phyloP scores from a whole-genome alignment of 1,139 yeast species.

The Yamadazyma diospyri region DNA sequence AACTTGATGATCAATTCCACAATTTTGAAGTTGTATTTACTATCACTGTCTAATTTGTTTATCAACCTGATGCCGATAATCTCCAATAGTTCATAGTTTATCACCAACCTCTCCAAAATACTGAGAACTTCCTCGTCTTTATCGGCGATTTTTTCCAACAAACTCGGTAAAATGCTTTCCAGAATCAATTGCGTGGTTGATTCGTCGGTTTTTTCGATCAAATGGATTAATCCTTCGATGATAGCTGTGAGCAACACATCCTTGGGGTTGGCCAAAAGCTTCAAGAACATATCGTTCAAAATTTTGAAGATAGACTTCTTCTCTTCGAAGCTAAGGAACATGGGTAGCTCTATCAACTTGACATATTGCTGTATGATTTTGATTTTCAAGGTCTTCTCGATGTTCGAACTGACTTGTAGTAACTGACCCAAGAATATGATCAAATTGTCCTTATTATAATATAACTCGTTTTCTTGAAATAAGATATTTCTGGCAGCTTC shows the following conservation, averaged over 20 bases:
- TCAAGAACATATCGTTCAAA: constrained; percentile 54
- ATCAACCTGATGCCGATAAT: constrained; percentile 45
- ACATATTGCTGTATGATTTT: constrained; percentile 64
- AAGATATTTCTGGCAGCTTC: constrained; percentile 29
- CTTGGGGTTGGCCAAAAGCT: constrained; percentile 32
- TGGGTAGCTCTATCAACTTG: constrained; percentile 44
- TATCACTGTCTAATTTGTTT: constrained; percentile 32
- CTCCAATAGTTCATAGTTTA: constrained; percentile 47
- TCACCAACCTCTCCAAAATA: constrained; percentile 43
- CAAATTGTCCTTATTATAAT: constrained; percentile 57
- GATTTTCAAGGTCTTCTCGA: constrained; percentile 67
- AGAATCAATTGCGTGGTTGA: constrained; percentile 35
- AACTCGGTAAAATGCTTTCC: constrained; percentile 57
- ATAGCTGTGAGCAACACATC: constrained; percentile 34
- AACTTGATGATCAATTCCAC: constrained; percentile 23
- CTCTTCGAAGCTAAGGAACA: constrained; percentile 52
- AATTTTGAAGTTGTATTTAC: constrained; percentile 13
- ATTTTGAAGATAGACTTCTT: constrained; percentile 61
- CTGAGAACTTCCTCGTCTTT: constrained; percentile 29
- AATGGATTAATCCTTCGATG: constrained; percentile 50
- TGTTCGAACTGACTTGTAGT: constrained; percentile 59
- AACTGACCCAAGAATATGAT: constrained; percentile 63
- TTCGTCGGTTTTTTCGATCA: constrained; percentile 37
- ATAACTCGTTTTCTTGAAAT: background rate
- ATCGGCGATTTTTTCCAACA: constrained; percentile 48